Conservation (phyloP, 2,329 filamentous ascomycete genomes). For the Arachnomyces sp. region DNA sequence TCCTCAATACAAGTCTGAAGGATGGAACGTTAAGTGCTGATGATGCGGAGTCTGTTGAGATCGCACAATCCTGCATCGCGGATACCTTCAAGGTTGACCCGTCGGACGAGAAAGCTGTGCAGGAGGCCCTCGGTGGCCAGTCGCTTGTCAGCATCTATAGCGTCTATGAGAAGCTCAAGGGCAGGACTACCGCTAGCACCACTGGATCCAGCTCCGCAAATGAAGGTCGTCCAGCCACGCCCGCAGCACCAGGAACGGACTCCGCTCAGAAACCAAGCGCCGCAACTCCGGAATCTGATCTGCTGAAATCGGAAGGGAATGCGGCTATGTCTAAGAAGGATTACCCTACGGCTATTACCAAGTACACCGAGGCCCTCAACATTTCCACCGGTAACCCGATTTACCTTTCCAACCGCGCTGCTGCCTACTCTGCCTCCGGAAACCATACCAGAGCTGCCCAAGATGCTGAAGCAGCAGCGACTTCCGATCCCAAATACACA, state of each 20-base stretch:
- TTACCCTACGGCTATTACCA: constrained; percentile 70
- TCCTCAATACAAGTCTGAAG: constrained; percentile 72
- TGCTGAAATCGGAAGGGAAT: constrained; percentile 84
- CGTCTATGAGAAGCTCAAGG: constrained; percentile 92
- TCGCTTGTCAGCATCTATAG: constrained; percentile 85
- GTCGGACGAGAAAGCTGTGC: constrained; percentile 62
- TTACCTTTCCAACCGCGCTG: constrained; percentile 95
- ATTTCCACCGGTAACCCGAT: constrained; percentile 82
- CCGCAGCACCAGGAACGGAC: constrained; percentile 18
- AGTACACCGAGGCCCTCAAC: constrained; percentile 80
- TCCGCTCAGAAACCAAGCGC: constrained; percentile 29
- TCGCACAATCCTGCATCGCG: constrained; percentile 87
- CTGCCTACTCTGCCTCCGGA: constrained; percentile 76
- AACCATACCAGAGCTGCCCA: constrained; percentile 77
- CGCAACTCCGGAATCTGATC: constrained; percentile 66
- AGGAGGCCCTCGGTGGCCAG: constrained; percentile 74
- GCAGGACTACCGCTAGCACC: constrained; percentile 46
- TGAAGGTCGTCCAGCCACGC: constrained; percentile 34
- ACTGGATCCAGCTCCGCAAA: constrained; percentile 35
- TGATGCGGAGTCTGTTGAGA: constrained; percentile 87
- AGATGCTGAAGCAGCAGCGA: constrained; percentile 86
- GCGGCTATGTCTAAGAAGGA: constrained; percentile 92
- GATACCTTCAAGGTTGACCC: constrained; percentile 94
- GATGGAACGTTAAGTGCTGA: constrained; percentile 85
- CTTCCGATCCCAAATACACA: constrained; percentile 84